Evolutionary conservation across 495 filamentous ascomycete genomes (phyloP).

Genomic region (Hypoxylon fragiforme): DNA sequence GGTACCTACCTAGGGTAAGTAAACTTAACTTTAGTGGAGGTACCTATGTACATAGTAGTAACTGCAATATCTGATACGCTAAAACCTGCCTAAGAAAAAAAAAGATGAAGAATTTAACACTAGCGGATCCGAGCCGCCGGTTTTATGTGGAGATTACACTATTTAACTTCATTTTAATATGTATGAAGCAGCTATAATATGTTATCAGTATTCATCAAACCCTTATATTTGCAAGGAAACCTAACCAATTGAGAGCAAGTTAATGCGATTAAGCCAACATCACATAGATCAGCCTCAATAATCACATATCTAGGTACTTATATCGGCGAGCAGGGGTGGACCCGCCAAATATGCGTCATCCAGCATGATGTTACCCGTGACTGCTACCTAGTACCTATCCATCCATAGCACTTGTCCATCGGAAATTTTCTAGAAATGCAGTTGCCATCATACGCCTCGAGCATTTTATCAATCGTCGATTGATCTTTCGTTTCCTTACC

Average conservation of each 20-base stretch:
- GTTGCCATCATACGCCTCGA: neutral
- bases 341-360: conserved; percentile 28
- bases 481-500: too few species aligned
- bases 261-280: neutral
- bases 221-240: neutral
- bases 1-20: too few species aligned
- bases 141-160: conserved; percentile 12
- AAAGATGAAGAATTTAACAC: conserved; percentile 24
- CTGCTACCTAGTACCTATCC: neutral
- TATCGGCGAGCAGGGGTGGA: neutral
- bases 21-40: too few species aligned
- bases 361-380: conserved; percentile 6
- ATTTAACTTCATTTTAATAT: conserved; percentile 12
- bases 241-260: conserved; percentile 2
- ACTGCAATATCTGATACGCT: neutral
- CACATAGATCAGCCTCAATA: neutral
- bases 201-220: too few species aligned
- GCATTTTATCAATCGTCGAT: neutral
- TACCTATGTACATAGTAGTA: conserved; percentile 6
- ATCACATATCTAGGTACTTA: conserved; percentile 1
- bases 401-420: conserved; percentile 14
- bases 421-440: conserved; percentile 28
- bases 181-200: neutral
- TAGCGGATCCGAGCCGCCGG: conserved; percentile 26
- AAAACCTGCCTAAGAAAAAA: neutral